Conservation (phyloP, 169 alveolate species). For the Eimeria brunetti region DNA sequence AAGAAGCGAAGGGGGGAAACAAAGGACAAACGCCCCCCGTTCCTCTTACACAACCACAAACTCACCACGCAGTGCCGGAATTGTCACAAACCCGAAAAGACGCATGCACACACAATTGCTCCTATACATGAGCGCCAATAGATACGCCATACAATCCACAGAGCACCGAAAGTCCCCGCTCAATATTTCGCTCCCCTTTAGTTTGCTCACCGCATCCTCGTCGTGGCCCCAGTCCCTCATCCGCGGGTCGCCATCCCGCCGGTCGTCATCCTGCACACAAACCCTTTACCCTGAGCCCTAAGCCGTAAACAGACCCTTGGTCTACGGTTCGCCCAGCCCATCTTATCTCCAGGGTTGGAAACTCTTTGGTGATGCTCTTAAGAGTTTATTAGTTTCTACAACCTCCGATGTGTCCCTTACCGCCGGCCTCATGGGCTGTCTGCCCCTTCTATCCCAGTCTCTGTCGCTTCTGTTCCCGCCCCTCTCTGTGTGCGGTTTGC, state of each 20-base stretch:
- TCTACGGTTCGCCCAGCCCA: not conserved
- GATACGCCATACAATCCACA: not conserved
- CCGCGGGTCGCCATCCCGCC: slow-evolving; percentile 65
- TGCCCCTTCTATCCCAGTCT: slow-evolving; percentile 57
- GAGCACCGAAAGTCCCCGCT: not conserved
- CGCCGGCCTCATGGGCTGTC: slow-evolving; percentile 45
- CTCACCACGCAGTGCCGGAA: not conserved
- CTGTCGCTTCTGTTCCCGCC: slow-evolving; percentile 38
- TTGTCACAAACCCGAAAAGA: not conserved
- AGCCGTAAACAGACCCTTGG: not conserved
- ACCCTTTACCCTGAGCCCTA: not conserved
- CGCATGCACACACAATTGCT: not conserved
- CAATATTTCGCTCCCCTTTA: not conserved
- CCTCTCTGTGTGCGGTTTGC: slow-evolving; percentile 58
- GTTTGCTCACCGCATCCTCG: slow-evolving; percentile 48
- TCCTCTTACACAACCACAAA: not conserved
- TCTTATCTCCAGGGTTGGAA: not conserved
- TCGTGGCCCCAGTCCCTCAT: slow-evolving; percentile 69
- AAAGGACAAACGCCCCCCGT: not conserved
- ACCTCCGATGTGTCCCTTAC: not conserved
- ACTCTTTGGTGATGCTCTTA: not conserved
- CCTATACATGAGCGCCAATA: not conserved
- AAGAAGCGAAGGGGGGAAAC: not conserved
- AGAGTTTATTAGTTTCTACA: not conserved
- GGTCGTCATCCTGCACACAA: slow-evolving; percentile 60